Conservation (phyloP, 352 stramenopile genomes). For the Albugo laibachii region DNA sequence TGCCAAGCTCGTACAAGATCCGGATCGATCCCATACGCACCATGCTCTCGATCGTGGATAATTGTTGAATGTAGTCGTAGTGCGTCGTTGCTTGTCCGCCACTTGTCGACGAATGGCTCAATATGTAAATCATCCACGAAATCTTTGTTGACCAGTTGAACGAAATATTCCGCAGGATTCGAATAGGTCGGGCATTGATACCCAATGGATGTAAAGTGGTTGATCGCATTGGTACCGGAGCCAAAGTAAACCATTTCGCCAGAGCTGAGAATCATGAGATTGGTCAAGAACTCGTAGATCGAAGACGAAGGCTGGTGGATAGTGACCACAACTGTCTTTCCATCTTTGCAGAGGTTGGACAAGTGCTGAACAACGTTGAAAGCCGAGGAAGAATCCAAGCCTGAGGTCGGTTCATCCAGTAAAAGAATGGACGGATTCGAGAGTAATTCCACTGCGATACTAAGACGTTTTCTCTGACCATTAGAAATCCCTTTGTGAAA, state of each 20-base stretch:
- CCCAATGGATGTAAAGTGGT: conserved; percentile 26
- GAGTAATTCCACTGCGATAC: conserved; percentile 86
- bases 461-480: conserved; percentile 81
- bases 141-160: conserved; percentile 36
- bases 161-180: conserved; percentile 47
- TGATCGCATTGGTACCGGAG: conserved; percentile 22
- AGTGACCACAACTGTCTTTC: conserved; percentile 54
- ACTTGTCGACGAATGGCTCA: conserved; percentile 13
- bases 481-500: conserved; percentile 74
- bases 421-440: conserved; percentile 89
- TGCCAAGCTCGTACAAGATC: conserved; percentile 16
- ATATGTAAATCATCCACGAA: conserved; percentile 22
- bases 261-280: conserved; percentile 31
- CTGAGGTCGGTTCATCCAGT: conserved; percentile 86
- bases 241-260: conserved; percentile 83
- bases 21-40: conserved; percentile 11
- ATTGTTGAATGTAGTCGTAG: conserved; percentile 15
- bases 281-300: conserved; percentile 45
- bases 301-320: conserved; percentile 76
- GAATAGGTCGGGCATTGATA: conserved; percentile 41
- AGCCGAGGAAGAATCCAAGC: conserved; percentile 80
- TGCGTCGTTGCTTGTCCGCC: conserved; percentile 11
- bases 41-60: conserved; percentile 10
- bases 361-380: conserved; percentile 73
- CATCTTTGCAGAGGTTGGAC: conserved; percentile 19